These are phyloP conservation scores for Diaporthe eres DNA, from an alignment of 2,329 filamentous ascomycete species.

Conservation along the genomic window DNA sequence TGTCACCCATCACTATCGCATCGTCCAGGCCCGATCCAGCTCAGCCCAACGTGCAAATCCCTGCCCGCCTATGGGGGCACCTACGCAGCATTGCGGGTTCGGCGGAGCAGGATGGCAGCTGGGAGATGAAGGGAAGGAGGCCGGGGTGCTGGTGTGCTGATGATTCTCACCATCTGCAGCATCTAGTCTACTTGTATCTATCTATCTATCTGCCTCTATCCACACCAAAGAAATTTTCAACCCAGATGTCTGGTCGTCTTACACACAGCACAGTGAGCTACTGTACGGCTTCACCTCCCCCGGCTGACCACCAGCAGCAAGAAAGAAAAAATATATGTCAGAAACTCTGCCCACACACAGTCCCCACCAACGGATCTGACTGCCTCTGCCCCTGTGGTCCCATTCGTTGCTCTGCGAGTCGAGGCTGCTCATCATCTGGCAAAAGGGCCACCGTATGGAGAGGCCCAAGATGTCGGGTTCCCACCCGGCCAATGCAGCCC, in stretches of 20 bases:
- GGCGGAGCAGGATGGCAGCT: slow-evolving; percentile 3
- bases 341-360: background rate
- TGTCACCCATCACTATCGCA: slow-evolving; percentile 7
- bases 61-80: background rate
- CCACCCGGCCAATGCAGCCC: slow-evolving; percentile 27
- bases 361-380: slow-evolving; percentile 11
- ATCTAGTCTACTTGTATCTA: background rate
- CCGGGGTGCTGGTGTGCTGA: background rate
- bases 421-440: slow-evolving; percentile 12
- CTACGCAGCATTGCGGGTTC: slow-evolving; percentile 1
- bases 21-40: background rate
- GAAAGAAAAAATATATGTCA: background rate
- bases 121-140: slow-evolving; percentile 5
- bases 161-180: slow-evolving; percentile 17
- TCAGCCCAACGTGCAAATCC: background rate
- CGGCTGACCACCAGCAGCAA: slow-evolving; percentile 23
- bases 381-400: background rate
- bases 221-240: background rate
- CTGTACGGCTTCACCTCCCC: background rate
- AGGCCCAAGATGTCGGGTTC: slow-evolving; percentile 24
- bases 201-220: background rate
- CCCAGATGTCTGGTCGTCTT: background rate
- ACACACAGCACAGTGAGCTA: background rate
- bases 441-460: slow-evolving; percentile 10
- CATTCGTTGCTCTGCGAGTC: slow-evolving; percentile 12